Evolutionary conservation across 1,284 basidiomycete species (phyloP), one percentile per base, ranked within the genome.

Genomic region (Coniferiporia weirii): DNA sequence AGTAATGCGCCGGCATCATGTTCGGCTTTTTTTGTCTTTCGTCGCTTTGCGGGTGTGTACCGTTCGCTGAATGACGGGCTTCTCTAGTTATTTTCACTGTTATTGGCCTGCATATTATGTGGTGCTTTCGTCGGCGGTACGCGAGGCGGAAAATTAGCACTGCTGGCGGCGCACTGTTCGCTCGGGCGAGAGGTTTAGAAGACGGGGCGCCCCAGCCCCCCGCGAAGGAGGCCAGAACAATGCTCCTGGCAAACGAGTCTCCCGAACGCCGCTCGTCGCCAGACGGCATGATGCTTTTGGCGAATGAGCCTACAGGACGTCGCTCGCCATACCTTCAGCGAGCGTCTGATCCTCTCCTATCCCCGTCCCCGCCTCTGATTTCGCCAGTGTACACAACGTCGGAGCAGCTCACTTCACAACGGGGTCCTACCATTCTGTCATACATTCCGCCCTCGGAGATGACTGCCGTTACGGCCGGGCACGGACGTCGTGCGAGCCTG

Each of bases 381-480:
- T 54, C 52, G 17, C 52, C 51, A 12, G 46, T 44, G 17, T 54
- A 59, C 19, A 59, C 36, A 22, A 49, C 52, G 15, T 47, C 52
- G 45, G 51, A 49, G 17, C 46, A 48, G 22, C 51, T 59, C 51
- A 38, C 56, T 12, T 49, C 45, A 13, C 36, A 58, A 3, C 56
- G 49, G n/a, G 50, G 15, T 1, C 48, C 52, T 12, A 54, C 57
- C 4, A 17, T 49, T 19, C 43, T 59, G 4, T 54, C 57, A 10
- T 59, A 59, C 38, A 4, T 4, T 12, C 13, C 44, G 13, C 52
- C 57, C 4, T 53, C 27, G 9, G 57, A 54, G 20, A 46, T 51
- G 19, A 48, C 57, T 12, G 43, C 34, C 8, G 50, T 38, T 22
- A 52, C 50, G n/a, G 38, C 43, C 9, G 57, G 52, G 5, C 57